Base-by-base conservation (phyloP, 345 rosid genomes). In the Boechera divaricarpa region DNA sequence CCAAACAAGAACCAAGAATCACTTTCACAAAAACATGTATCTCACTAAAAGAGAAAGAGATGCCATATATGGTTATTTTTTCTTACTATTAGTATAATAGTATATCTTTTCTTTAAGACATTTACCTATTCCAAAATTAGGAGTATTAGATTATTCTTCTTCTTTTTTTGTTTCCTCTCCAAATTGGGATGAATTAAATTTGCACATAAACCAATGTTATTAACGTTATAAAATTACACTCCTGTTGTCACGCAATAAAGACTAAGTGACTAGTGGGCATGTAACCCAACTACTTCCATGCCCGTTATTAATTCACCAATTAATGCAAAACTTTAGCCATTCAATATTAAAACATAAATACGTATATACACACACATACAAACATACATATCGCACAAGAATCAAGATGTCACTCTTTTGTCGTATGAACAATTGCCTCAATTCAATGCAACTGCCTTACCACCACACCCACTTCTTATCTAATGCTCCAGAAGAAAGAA, bases 391-490 rank as follows among this genome's bases (percentile, higher is more conserved):
- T 61, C 9, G 32, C 80, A 64, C 77, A 71, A 39, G 47, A 77
- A 57, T 67, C 74, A 67, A 78, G 42, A 53, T 73, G 73, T 24
- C 51, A 51, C 78, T 59, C 70, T 67, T 66, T 73, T 67, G 74
- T 79, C 66, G 59, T 61, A 60, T 42, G 74, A 68, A 52, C 53
- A 67, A 73, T 79, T 79, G 78, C 74, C 78, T 73, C 70, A 60
- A 52, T 73, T 68, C 70, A 79, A 67, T 79, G 82, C 82, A 73
- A 73, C 44, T 62, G 62, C 61, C 78, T 78, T 68, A 45, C 78
- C 52, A 78, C 75, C 71, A 73, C 78, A 79, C 65, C 77, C 52
- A 73, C 70, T 73, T 73, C 78, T 79, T 44, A 79, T 59, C 69
- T 67, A 72, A 51, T 60, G 64, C 58, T 73, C 42, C 47, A 54